phyloP scores from a whole-genome alignment of 306 rosid genomes.

The Ormosia emarginata region DNA sequence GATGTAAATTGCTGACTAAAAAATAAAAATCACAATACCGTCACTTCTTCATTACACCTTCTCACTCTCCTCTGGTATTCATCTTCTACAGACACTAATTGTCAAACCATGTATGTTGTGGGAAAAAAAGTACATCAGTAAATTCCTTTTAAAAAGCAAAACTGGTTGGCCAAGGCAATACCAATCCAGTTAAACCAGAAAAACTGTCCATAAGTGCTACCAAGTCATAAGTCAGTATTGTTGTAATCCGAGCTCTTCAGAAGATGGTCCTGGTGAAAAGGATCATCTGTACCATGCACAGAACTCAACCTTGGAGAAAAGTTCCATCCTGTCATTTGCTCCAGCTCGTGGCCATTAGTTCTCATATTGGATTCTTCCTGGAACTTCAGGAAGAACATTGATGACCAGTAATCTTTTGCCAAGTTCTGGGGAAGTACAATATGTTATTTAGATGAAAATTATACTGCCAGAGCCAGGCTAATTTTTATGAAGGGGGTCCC shows the following conservation, averaged over 20 bases:
- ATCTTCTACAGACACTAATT: neutral
- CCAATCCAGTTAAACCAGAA: neutral
- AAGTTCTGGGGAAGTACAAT: constrained; percentile 52
- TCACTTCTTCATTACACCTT: neutral
- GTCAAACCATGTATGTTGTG: neutral
- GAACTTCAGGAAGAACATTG: constrained; percentile 77
- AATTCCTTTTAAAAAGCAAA: neutral
- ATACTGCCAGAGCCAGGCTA: neutral
- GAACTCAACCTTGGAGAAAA: constrained; percentile 85
- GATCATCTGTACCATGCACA: constrained; percentile 77
- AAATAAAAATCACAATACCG: neutral
- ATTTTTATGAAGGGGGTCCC: neutral
- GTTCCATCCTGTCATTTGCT: constrained; percentile 70
- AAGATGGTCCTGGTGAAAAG: constrained; percentile 73
- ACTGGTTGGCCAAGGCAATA: neutral
- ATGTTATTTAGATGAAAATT: constrained; percentile 2
- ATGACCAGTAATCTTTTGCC: constrained; percentile 88
- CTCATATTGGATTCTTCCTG: constrained; percentile 64
- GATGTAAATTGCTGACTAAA: neutral
- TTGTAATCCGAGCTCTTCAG: constrained; percentile 45
- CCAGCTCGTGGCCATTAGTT: constrained; percentile 53
- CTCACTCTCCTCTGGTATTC: neutral
- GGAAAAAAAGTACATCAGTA: neutral
- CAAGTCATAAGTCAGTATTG: constrained; percentile 28
- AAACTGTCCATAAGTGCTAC: neutral